Evolutionary conservation across 768 basidiomycete genomes (phyloP), one percentile per base, ranked within the genome.

Genomic region (Suillus tomentosus): DNA sequence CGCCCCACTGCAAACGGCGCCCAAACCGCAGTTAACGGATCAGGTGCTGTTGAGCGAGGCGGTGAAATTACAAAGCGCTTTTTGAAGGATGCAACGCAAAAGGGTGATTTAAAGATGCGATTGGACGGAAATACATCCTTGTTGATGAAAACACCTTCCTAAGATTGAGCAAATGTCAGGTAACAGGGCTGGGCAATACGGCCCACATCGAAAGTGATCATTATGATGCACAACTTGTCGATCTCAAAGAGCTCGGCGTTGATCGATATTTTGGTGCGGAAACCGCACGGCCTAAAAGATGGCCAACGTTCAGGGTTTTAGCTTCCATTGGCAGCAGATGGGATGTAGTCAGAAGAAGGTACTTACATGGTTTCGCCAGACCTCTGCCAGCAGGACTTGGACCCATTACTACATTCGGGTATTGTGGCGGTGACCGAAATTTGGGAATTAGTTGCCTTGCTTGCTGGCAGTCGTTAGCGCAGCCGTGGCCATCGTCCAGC

Each of bases 381-480:
- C 31, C 5, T 34, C 53, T 54, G 53, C 53, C 53, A 54, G 53
- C 53, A 51, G 48, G 57, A 59, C 22, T 45, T 19, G 37, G 39
- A 31, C 24, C 34, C 17, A 58, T 60, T 45, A 58, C 67, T 47
- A 31, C 51, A 51, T 39, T 61, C 31, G 24, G 57, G 47, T 24
- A 19, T 31, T 60, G 63, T 55, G 62, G 64, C 47, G 60, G 60
- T 53, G 61, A 19, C 63, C 70, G 55, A 65, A 74, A 75, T 65
- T 53, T 42, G 68, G 74, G 54, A 43, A 66, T 70, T 68, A 64
- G 64, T 65, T 50, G 66, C 63, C 61, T 51, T 61, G 65, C 65
- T 61, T 73, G 60, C 68, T 67, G 74, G 71, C 65, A 66, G 70
- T 72, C 71, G 70, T 69, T 68, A 73, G 67, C 74, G 74, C 75